A percentile compares a stretch with the other conserved stretches of the same genome.
Conservation (phyloP, 805 yeast genomes). For the Wickerhamiella dianesei region DNA sequence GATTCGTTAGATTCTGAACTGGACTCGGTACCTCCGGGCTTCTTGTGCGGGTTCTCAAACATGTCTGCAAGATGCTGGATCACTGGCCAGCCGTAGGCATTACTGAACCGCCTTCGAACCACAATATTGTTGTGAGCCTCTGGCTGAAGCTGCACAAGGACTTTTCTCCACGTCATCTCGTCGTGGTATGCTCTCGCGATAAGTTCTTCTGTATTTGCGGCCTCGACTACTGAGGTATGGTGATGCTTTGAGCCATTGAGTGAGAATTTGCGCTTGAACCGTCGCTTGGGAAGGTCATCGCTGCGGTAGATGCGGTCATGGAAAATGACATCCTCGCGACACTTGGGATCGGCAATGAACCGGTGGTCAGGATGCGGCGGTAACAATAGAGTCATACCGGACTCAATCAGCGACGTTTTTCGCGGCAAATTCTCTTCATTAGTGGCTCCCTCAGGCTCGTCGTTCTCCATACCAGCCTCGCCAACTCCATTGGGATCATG, state of each 20-base stretch:
- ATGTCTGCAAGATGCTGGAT: constrained; percentile 50
- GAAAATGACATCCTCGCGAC: constrained; percentile 52
- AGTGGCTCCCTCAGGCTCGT: background rate
- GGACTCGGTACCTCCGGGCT: no score
- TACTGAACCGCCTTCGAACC: constrained; percentile 77
- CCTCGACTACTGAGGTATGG: constrained; percentile 20
- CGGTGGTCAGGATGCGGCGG: constrained; percentile 68
- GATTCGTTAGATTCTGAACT: no score
- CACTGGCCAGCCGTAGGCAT: constrained; percentile 92
- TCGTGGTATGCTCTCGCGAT: constrained; percentile 84
- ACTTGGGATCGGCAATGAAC: constrained; percentile 53
- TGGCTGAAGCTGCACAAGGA: constrained; percentile 68
- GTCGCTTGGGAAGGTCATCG: constrained; percentile 48
- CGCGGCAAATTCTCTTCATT: constrained; percentile 9
- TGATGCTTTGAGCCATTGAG: constrained; percentile 1
- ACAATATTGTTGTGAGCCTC: constrained; percentile 92
- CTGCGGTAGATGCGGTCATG: constrained; percentile 71
- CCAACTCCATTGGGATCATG: constrained; percentile 15
- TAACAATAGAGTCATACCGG: constrained; percentile 61
- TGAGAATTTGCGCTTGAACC: constrained; percentile 18
- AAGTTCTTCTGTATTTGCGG: constrained; percentile 46
- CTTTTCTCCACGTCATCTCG: constrained; percentile 80
- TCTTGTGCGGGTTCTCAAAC: background rate
- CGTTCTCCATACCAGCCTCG: background rate
- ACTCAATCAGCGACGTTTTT: constrained; percentile 59